A percentile compares a stretch with the other conserved stretches of the same genome.
Evolutionary conservation across 768 basidiomycete genomes (phyloP).

Genomic region (Xerocomus potaroensis): DNA sequence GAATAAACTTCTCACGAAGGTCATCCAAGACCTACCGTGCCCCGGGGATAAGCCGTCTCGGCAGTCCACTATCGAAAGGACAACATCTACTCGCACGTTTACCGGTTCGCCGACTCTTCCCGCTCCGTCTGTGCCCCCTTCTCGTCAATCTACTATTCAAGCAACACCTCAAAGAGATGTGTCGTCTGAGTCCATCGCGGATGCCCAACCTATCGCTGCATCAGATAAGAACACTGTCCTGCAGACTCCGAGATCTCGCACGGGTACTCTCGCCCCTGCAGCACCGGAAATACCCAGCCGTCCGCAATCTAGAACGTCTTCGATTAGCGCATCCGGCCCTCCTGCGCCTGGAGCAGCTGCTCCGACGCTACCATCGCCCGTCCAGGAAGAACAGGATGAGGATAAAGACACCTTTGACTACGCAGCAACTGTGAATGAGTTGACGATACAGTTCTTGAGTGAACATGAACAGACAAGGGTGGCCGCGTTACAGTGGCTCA

Average conservation of each 20-base stretch:
- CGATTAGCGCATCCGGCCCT: conserved; percentile 37
- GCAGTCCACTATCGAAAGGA: conserved; percentile 24
- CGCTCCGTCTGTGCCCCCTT: conserved; percentile 36
- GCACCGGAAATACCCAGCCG: conserved; percentile 43
- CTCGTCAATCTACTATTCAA: conserved; percentile 49
- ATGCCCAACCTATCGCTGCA: conserved; percentile 27
- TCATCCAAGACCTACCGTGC: conserved; percentile 81
- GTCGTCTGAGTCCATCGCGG: conserved; percentile 41
- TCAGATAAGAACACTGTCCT: conserved; percentile 40
- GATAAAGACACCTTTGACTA: conserved; percentile 85
- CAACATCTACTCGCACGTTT: conserved; percentile 34
- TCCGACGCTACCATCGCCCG: conserved; percentile 27
- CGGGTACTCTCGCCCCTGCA: conserved; percentile 18
- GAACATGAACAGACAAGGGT: conserved; percentile 97
- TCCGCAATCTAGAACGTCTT: conserved; percentile 59
- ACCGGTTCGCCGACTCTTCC: conserved; percentile 55
- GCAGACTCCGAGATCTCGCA: conserved; percentile 26
- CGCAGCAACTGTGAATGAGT: conserved; percentile 84
- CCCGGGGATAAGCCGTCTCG: conserved; percentile 48
- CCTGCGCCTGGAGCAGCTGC: conserved; percentile 31
- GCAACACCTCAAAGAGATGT: conserved; percentile 42
- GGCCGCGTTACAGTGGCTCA: conserved; percentile 93
- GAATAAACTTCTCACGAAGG: conserved; percentile 78
- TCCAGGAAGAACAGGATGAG: conserved; percentile 39
- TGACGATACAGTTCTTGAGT: conserved; percentile 91